Evolutionary conservation across 2,329 filamentous ascomycete genomes (phyloP).

Genomic region (Immersiporthe knoxdaviesiana): DNA sequence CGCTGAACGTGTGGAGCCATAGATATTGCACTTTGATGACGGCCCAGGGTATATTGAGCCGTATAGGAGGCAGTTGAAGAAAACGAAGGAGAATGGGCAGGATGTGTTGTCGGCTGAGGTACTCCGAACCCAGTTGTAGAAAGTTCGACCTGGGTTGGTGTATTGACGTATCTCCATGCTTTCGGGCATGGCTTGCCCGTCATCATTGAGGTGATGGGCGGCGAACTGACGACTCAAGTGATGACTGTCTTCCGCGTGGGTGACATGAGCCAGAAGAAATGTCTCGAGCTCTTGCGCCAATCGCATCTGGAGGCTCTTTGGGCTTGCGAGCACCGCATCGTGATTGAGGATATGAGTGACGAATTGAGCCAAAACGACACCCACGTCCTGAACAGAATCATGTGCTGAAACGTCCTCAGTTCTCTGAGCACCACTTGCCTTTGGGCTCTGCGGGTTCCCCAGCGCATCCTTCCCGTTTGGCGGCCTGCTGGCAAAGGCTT

Average conservation of each 20-base stretch:
- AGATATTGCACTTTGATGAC: neutral
- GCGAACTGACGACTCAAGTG: neutral
- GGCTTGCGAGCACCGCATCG: neutral
- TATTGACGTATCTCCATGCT: neutral
- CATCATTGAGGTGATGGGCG: neutral
- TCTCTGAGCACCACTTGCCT: too few species aligned
- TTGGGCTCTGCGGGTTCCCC: too few species aligned
- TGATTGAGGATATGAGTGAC: neutral
- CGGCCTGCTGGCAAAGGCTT: too few species aligned
- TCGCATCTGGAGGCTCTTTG: neutral
- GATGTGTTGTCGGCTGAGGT: constrained; percentile 28
- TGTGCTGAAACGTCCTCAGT: too few species aligned
- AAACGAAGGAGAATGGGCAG: constrained; percentile 26
- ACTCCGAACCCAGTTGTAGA: constrained; percentile 27
- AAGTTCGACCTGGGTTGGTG: neutral
- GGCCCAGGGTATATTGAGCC: neutral
- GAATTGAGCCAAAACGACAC: neutral
- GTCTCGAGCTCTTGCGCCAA: neutral
- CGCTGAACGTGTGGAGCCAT: neutral
- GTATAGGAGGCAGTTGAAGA: constrained; percentile 23
- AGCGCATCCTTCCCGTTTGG: too few species aligned
- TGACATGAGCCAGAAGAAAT: too few species aligned
- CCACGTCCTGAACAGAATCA: neutral
- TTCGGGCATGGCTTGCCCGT: neutral
- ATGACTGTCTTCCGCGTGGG: neutral